phyloP scores from a whole-genome alignment of 306 rosid genomes.

The Benincasa hispida region DNA sequence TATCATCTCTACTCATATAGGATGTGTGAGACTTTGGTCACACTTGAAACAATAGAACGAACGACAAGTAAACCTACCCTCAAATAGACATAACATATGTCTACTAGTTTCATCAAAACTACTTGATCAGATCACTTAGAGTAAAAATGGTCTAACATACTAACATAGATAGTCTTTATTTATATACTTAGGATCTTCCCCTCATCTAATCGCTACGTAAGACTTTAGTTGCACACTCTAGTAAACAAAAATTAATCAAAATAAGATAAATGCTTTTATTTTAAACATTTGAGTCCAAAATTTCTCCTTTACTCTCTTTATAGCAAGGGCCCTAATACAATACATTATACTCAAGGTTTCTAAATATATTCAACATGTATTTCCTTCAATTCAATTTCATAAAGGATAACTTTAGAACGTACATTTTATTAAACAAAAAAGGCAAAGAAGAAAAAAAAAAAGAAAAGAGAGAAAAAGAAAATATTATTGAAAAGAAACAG shows the following conservation, averaged over 20 bases:
- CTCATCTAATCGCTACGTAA: too few relatives aligned
- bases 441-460: background rate
- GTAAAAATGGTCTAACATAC: too few relatives aligned
- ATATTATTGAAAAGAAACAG: background rate
- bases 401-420: background rate
- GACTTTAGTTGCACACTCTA: background rate
- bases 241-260: background rate
- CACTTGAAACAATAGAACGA: too few relatives aligned
- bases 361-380: background rate
- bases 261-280: background rate
- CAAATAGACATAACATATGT: too few relatives aligned
- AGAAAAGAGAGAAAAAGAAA: background rate
- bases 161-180: too few relatives aligned
- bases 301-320: background rate
- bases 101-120: too few relatives aligned
- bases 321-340: background rate
- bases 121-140: too few relatives aligned
- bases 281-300: background rate
- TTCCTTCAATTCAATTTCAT: background rate
- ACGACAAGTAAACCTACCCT: too few relatives aligned
- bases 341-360: background rate
- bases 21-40: too few relatives aligned
- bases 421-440: background rate
- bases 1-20: too few relatives aligned
- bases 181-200: too few relatives aligned